These are phyloP conservation scores for Malus orientalis DNA, from an alignment of 306 rosid species.

Conservation along the genomic window DNA sequence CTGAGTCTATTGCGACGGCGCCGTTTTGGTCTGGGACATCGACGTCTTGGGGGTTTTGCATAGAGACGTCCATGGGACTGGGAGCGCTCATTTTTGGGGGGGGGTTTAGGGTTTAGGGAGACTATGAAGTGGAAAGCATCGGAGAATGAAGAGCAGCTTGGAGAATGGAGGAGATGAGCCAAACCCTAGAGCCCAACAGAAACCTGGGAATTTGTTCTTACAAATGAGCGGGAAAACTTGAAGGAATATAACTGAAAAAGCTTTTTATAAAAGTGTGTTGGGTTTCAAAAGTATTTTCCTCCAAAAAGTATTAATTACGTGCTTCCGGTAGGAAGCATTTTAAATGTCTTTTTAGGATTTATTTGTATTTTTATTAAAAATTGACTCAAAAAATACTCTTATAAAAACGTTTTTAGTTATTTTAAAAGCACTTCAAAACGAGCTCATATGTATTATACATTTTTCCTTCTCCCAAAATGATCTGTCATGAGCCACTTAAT, in stretches of 20 bases:
- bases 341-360: too few species aligned
- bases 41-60: conserved; percentile 32
- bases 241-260: too few species aligned
- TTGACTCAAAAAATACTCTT: rapidly evolving
- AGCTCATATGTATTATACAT: too few species aligned
- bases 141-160: not conserved
- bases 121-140: conserved; percentile 3
- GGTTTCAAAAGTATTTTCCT: too few species aligned
- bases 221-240: conserved; percentile 64
- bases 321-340: too few species aligned
- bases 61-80: conserved; percentile 68
- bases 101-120: conserved; percentile 3
- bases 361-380: too few species aligned
- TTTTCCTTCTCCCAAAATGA: too few species aligned
- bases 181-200: conserved; percentile 16
- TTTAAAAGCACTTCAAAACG: too few species aligned
- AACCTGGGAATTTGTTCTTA: not conserved
- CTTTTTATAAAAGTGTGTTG: too few species aligned
- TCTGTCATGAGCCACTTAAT: too few species aligned
- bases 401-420: too few species aligned
- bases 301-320: too few species aligned
- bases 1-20: conserved; percentile 10
- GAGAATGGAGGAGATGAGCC: not conserved
- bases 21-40: conserved; percentile 32
- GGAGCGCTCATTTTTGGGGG: conserved; percentile 40